Evolutionary conservation across 2,329 filamentous ascomycete species (phyloP).

Genomic region (Sporothrix mexicana): DNA sequence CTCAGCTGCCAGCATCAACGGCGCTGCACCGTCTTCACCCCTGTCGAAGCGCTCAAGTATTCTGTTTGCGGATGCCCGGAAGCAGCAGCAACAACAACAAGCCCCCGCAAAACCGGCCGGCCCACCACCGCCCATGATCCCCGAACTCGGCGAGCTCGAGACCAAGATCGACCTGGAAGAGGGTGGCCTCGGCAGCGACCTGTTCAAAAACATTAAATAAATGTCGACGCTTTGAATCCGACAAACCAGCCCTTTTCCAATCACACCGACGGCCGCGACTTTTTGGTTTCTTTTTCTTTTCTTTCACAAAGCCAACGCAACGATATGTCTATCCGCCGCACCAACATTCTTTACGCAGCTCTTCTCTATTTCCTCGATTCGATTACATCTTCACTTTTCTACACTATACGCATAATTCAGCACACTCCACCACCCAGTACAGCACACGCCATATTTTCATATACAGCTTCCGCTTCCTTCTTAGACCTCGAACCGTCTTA

Average conservation of each 20-base stretch:
- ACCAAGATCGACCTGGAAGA: constrained; percentile 55
- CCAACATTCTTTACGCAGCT: constrained; percentile 8
- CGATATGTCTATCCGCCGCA: background rate
- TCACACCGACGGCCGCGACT: background rate
- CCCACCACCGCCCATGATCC: constrained; percentile 64
- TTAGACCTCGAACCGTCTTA: background rate
- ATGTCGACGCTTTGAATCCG: background rate
- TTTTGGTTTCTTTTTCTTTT: background rate
- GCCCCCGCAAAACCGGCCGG: constrained; percentile 47
- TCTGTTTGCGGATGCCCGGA: constrained; percentile 48
- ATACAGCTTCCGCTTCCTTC: background rate
- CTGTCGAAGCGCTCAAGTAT: constrained; percentile 51
- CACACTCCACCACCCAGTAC: constrained; percentile 17
- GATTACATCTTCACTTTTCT: background rate
- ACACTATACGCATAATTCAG: constrained; percentile 8
- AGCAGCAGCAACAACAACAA: constrained; percentile 33
- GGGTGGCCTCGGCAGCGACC: constrained; percentile 55
- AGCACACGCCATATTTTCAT: constrained; percentile 16
- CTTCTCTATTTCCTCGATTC: background rate
- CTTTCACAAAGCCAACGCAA: background rate
- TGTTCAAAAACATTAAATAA: constrained; percentile 63
- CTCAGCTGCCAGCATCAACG: constrained; percentile 33
- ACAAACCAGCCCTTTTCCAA: background rate
- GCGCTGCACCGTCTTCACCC: constrained; percentile 37
- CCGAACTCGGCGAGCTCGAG: constrained; percentile 60